Conservation (phyloP, 495 filamentous ascomycete genomes). For the Jackrogersella multiformis region DNA sequence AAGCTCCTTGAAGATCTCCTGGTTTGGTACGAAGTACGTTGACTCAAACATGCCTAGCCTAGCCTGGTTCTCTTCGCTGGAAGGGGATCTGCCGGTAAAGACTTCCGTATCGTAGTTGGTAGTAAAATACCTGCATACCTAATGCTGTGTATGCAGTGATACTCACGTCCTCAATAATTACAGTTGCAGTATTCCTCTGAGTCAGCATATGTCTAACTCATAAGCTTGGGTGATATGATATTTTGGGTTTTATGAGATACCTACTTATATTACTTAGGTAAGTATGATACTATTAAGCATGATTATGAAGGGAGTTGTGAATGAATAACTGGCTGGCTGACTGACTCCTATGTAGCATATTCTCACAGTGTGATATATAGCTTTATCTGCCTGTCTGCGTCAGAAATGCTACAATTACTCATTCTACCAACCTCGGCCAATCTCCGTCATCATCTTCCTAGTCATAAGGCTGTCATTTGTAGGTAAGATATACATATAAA, state of each 20-base stretch:
- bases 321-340: no score
- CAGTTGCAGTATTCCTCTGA: slow-evolving; percentile 3
- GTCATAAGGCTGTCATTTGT: background rate
- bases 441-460: background rate
- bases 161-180: slow-evolving; percentile 11
- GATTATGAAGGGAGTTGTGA: no score
- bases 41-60: slow-evolving; percentile 32
- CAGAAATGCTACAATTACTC: background rate
- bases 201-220: slow-evolving; percentile 30
- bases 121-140: background rate
- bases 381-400: background rate
- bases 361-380: slow-evolving; percentile 24
- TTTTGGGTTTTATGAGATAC: slow-evolving; percentile 22
- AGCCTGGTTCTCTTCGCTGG: slow-evolving; percentile 12
- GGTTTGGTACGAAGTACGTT: slow-evolving; percentile 20
- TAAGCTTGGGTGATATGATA: slow-evolving; percentile 17
- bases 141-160: slow-evolving; percentile 15
- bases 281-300: no score
- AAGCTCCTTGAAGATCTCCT: slow-evolving; percentile 31
- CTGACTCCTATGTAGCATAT: no score
- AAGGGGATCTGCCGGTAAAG: slow-evolving; percentile 26
- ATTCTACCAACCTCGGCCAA: slow-evolving; percentile 1
- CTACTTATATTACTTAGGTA: no score
- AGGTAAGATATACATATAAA: background rate
- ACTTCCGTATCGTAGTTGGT: slow-evolving; percentile 18